These are phyloP conservation scores for Hamamelis virginiana DNA, from an alignment of 164 flowering plant genomes.

Conservation along the genomic window DNA sequence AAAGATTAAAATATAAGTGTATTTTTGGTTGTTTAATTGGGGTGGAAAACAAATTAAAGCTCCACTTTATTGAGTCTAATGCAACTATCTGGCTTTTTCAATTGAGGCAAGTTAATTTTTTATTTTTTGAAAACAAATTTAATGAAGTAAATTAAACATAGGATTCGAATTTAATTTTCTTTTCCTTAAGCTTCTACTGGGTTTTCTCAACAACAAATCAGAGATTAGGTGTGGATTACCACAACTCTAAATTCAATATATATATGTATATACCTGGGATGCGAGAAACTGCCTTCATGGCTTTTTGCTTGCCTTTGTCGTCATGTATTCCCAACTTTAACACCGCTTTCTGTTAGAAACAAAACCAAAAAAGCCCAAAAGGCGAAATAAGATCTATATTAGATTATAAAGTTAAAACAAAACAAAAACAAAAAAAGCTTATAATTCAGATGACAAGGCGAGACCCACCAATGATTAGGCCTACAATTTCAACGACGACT, in stretches of 20 bases:
- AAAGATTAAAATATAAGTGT: background rate
- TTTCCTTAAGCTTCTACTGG: background rate
- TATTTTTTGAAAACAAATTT: too few relatives aligned
- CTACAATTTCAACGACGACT: too few relatives aligned
- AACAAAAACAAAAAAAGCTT: too few relatives aligned
- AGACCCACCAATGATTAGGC: background rate
- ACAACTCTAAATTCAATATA: background rate
- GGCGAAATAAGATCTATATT: background rate
- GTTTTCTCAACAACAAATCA: background rate
- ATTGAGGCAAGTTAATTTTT: too few relatives aligned
- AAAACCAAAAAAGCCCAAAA: background rate
- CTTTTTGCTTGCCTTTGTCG: conserved; percentile 41
- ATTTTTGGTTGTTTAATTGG: background rate
- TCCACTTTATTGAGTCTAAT: background rate
- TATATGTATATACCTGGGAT: too few relatives aligned
- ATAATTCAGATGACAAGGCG: background rate
- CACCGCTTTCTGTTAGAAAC: conserved; percentile 37
- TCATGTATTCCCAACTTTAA: conserved; percentile 36
- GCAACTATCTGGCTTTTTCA: background rate
- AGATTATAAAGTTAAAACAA: background rate
- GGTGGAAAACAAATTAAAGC: background rate
- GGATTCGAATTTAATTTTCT: background rate
- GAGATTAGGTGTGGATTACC: too few relatives aligned
- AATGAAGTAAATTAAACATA: too few relatives aligned
- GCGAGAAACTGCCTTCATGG: conserved; percentile 39